Evolutionary conservation across 345 rosid species (phyloP).

Genomic region (Ailanthus altissimus): DNA sequence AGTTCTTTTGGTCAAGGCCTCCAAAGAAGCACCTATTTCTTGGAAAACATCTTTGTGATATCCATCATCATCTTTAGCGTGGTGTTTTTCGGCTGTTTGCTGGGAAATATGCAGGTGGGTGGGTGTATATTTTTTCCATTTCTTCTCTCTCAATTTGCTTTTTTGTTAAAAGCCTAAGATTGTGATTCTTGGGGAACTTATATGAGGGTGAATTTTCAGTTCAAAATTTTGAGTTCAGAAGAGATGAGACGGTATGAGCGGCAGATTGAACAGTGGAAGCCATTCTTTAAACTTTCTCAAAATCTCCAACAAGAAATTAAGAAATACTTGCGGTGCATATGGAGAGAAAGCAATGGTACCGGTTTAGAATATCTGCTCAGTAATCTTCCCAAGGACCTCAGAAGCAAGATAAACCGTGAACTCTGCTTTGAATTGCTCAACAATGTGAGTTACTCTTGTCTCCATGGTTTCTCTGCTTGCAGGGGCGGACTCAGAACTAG

Average conservation of each 20-base stretch:
- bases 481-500: too few species aligned
- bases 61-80: conserved; percentile 1
- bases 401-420: background rate
- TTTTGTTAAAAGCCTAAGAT: too few species aligned
- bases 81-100: background rate
- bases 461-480: too few species aligned
- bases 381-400: background rate
- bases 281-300: background rate
- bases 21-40: background rate
- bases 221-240: background rate
- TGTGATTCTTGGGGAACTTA: background rate
- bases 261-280: background rate
- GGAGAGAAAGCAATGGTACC: background rate
- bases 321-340: background rate
- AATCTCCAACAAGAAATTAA: background rate
- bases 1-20: conserved; percentile 16
- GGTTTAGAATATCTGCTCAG: background rate
- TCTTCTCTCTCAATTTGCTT: background rate
- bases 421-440: background rate
- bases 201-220: background rate
- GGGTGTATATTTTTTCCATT: background rate
- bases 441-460: conserved; percentile 2
- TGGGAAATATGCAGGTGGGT: conserved; percentile 19
- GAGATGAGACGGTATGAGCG: background rate
- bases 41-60: conserved; percentile 9